These are phyloP conservation scores for Liriodendron chinense DNA, from an alignment of 164 flowering plant genomes.

Conservation along the genomic window DNA sequence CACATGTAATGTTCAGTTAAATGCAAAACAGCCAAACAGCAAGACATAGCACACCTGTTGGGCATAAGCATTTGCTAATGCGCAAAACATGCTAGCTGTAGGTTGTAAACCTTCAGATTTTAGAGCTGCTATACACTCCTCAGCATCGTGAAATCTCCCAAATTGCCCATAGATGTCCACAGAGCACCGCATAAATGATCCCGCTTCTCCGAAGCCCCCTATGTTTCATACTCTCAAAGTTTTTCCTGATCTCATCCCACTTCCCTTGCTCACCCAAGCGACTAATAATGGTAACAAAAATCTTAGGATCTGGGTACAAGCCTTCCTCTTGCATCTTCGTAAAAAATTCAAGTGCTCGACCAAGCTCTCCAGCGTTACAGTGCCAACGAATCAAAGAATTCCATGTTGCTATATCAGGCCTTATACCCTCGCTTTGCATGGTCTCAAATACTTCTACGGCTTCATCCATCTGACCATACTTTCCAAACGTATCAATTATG, in stretches of 20 bases:
- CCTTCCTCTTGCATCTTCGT: constrained; percentile 75
- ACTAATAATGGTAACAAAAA: constrained; percentile 59
- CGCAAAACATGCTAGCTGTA: constrained; percentile 54
- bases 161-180: constrained; percentile 87
- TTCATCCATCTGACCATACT: constrained; percentile 60
- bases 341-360: constrained; percentile 56
- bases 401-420: constrained; percentile 69
- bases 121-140: constrained; percentile 53
- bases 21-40: neutral
- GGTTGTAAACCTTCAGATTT: constrained; percentile 56
- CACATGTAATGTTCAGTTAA: neutral
- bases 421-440: constrained; percentile 56
- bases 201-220: constrained; percentile 51
- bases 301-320: constrained; percentile 80
- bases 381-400: constrained; percentile 79
- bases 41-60: constrained; percentile 51
- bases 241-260: constrained; percentile 61
- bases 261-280: constrained; percentile 74
- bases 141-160: constrained; percentile 64
- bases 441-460: constrained; percentile 63
- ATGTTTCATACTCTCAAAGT: constrained; percentile 57
- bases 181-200: constrained; percentile 57
- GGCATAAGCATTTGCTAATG: constrained; percentile 79
- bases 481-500: constrained; percentile 79
- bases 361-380: constrained; percentile 55